A percentile compares a stretch with the other conserved stretches of the same genome.
Conservation (phyloP, 257 asterid species). For the Ehretia macrophylla region DNA sequence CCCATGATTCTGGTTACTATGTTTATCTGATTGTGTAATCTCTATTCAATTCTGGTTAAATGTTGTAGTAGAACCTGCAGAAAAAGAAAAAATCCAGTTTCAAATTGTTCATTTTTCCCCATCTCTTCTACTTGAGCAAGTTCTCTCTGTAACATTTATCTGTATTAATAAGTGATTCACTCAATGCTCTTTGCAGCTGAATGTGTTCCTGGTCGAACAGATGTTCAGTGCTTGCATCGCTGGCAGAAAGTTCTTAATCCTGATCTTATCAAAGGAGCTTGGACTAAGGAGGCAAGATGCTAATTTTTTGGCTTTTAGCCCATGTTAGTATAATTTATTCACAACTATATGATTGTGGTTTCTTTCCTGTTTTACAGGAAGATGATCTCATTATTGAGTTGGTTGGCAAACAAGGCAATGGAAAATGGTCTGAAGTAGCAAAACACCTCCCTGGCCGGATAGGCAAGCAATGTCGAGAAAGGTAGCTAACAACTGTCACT, state of each 20-base stretch:
- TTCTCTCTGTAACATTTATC: no score
- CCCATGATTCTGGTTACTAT: no score
- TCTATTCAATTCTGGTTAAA: no score
- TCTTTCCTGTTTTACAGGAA: slow-evolving; percentile 35
- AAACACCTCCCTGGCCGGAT: slow-evolving; percentile 45
- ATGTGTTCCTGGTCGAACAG: slow-evolving; percentile 44
- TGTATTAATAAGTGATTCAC: no score
- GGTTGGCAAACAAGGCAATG: slow-evolving; percentile 27
- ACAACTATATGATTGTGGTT: not conserved
- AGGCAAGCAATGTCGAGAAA: slow-evolving; percentile 65
- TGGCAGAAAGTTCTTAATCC: slow-evolving; percentile 63
- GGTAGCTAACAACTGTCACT: slow-evolving; percentile 23
- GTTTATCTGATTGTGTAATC: no score
- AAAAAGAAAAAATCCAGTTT: no score
- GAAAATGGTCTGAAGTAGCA: slow-evolving; percentile 48
- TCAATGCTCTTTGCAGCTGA: slow-evolving; percentile 27
- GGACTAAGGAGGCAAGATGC: slow-evolving; percentile 47
- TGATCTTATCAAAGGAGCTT: slow-evolving; percentile 45
- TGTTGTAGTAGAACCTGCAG: no score
- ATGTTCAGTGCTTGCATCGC: slow-evolving; percentile 56
- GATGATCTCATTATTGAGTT: slow-evolving; percentile 38
- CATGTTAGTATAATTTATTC: no score
- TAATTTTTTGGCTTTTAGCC: not conserved
- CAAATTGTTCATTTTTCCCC: no score
- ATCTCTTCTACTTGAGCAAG: not conserved